Evolutionary conservation across 768 basidiomycete species (phyloP), one percentile per base, ranked within the genome.

Genomic region (Astraeus odoratus): DNA sequence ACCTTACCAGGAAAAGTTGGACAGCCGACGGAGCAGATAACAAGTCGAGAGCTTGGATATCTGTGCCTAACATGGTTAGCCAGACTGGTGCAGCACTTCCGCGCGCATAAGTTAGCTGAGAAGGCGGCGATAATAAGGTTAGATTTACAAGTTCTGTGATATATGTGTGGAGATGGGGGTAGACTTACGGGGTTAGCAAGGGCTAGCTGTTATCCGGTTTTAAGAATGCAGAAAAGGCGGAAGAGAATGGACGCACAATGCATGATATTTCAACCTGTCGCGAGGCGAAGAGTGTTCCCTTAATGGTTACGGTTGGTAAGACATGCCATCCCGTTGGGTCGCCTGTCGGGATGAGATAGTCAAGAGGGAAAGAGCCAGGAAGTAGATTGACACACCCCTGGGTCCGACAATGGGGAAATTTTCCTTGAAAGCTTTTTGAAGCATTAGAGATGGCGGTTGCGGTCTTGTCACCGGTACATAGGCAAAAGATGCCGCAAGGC

Each of bases 71-170:
- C 25, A 81, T 51, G 3, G 72, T 74, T n/a, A 80, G 46, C 33
- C 63, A 57, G 7, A 82, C 57, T 8, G 78, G 78, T 4, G 81
- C 67, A 0, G 72, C 68, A 7, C 74, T 72, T 6, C 75, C 76
- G n/a, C 72, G 56, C 10, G 76, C 68, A 56, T 70, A 80, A 4
- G 64, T 68, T 10, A 77, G 63, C 78, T 80, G 47, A 29, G 24
- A 25, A 29, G 18, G 5, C 13, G 18, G 7, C 38, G 26, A 26
- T n/a, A n/a, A n/a, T n/a, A n/a, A n/a, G n/a, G n/a, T n/a, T n/a
- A n/a, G n/a, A n/a, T n/a, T n/a, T n/a, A n/a, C n/a, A n/a, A n/a
- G n/a, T n/a, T n/a, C n/a, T n/a, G n/a, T n/a, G n/a, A n/a, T n/a
- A n/a, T n/a, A n/a, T n/a, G n/a, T n/a, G n/a, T n/a, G n/a, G n/a